These are phyloP conservation scores for Guadua angustifolia DNA, from an alignment of 176 grass and related monocot species.

Conservation along the genomic window DNA sequence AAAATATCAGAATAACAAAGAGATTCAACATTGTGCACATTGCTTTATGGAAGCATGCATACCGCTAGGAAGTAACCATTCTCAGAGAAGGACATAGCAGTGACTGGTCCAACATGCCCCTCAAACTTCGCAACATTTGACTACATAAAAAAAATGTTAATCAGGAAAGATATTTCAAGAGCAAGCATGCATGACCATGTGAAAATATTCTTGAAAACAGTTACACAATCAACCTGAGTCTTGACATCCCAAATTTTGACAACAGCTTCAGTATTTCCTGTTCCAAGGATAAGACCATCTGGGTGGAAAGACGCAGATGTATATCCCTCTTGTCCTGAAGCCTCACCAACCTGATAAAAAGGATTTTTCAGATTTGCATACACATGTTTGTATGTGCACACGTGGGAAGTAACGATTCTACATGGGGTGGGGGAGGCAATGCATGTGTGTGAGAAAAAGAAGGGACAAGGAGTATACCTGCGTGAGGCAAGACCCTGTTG, in stretches of 20 bases:
- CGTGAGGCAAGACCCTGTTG: conserved; percentile 85
- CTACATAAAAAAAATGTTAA: conserved; percentile 54
- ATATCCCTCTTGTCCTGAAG: conserved; percentile 80
- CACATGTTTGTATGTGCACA: neutral
- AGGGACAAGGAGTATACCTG: conserved; percentile 55
- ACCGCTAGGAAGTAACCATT: conserved; percentile 99
- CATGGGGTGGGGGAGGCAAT: neutral
- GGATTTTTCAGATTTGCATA: conserved; percentile 21
- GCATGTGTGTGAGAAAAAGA: neutral
- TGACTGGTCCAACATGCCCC: conserved; percentile 86
- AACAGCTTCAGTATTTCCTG: conserved; percentile 78
- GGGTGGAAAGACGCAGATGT: conserved; percentile 92
- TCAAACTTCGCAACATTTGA: conserved; percentile 89
- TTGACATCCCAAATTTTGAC: conserved; percentile 99
- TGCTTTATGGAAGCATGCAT: conserved; percentile 38
- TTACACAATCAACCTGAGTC: conserved; percentile 67
- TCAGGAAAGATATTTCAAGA: conserved; percentile 46
- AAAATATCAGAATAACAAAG: conserved; percentile 43
- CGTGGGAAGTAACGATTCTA: neutral
- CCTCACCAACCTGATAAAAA: conserved; percentile 72
- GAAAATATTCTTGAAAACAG: conserved; percentile 28
- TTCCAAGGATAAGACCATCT: conserved; percentile 98
- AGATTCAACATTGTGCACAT: conserved; percentile 6
- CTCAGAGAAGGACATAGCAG: conserved; percentile 97
- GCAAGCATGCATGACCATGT: conserved; percentile 10